phyloP scores from a whole-genome alignment of 768 basidiomycete species.

The Tricholoma saponaceum region DNA sequence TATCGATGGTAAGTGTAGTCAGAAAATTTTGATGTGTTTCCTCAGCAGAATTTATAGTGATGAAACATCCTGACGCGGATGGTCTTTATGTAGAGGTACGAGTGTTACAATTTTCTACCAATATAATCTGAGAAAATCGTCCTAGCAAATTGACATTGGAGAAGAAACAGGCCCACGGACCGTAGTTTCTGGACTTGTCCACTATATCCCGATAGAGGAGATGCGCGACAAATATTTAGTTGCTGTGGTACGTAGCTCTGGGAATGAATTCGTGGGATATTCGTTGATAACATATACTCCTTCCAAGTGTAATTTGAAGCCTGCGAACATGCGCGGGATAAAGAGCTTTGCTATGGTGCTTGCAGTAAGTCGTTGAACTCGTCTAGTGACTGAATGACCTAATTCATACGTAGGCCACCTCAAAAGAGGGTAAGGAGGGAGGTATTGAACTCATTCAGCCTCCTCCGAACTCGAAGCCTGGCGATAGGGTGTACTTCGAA shows the following conservation, averaged over 20 bases:
- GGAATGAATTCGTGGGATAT: background rate
- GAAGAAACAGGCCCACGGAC: constrained; percentile 94
- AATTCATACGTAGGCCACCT: constrained; percentile 60
- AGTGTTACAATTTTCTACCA: background rate
- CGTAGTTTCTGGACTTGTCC: constrained; percentile 94
- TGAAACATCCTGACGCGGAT: constrained; percentile 96
- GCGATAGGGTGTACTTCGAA: constrained; percentile 94
- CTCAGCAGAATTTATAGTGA: constrained; percentile 48
- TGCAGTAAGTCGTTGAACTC: constrained; percentile 39
- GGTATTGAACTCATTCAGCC: constrained; percentile 92
- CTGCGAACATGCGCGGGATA: constrained; percentile 94
- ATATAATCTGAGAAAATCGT: background rate
- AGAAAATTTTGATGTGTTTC: background rate
- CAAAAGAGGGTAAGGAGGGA: constrained; percentile 84
- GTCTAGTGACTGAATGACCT: background rate
- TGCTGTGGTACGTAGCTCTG: constrained; percentile 58
- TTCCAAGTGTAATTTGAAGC: constrained; percentile 85
- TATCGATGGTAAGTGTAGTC: constrained; percentile 64
- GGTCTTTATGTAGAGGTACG: constrained; percentile 91
- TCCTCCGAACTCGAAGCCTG: constrained; percentile 80
- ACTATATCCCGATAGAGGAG: constrained; percentile 93
- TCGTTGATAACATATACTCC: background rate
- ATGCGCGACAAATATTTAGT: constrained; percentile 84
- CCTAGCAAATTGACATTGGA: constrained; percentile 90
- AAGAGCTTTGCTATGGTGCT: constrained; percentile 97